phyloP scores from a whole-genome alignment of 177 flowering plant genomes.

The Telopea speciosissima region DNA sequence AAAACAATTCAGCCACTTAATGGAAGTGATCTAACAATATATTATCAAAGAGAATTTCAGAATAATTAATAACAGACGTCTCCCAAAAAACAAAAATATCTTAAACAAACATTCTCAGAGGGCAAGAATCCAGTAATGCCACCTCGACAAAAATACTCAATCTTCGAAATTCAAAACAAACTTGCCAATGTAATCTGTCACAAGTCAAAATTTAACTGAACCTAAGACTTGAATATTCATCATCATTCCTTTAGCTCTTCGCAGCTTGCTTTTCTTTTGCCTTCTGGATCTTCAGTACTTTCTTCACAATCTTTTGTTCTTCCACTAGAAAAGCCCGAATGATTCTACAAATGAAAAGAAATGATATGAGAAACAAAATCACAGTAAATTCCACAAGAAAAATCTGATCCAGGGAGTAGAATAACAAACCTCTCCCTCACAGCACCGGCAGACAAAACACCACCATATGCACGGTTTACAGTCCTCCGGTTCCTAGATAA shows the following conservation, averaged over 20 bases:
- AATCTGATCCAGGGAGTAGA: background rate
- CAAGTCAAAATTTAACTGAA: background rate
- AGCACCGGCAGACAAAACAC: conserved; percentile 74
- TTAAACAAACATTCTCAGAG: background rate
- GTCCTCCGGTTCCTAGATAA: conserved; percentile 68
- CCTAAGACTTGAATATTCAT: conserved; percentile 8
- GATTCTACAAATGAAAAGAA: conserved; percentile 36
- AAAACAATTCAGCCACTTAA: background rate
- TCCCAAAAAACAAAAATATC: background rate
- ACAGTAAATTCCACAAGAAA: background rate
- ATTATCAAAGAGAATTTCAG: background rate
- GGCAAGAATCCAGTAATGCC: background rate
- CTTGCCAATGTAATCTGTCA: background rate
- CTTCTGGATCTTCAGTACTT: conserved; percentile 76
- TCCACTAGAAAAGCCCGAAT: conserved; percentile 69
- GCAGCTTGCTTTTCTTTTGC: conserved; percentile 55
- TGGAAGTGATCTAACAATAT: background rate
- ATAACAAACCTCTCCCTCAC: conserved; percentile 59
- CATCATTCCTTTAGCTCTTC: conserved; percentile 28
- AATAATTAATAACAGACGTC: background rate
- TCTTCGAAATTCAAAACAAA: background rate
- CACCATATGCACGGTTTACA: conserved; percentile 79
- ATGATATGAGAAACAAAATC: background rate
- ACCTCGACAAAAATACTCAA: background rate
- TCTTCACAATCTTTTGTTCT: conserved; percentile 77